A percentile compares a stretch with the other conserved stretches of the same genome.
Evolutionary conservation across 495 filamentous ascomycete genomes (phyloP).

Genomic region (Mycothermus thermophilus): DNA sequence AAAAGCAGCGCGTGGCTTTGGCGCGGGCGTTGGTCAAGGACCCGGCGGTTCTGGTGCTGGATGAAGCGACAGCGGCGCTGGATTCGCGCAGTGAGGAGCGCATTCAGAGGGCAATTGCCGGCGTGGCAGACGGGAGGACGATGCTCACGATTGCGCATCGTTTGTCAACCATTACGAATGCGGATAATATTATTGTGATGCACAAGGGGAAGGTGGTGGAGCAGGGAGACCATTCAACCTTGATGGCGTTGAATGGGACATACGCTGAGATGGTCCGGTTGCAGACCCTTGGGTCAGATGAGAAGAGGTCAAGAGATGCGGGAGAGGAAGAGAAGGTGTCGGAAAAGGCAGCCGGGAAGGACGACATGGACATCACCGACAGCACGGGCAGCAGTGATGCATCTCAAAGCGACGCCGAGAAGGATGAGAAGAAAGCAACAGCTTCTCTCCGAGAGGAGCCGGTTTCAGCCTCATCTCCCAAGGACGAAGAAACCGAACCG

Average conservation of each 20-base stretch:
- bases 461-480: neutral
- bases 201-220: slow-evolving; percentile 64
- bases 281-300: slow-evolving; percentile 33
- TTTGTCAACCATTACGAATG: slow-evolving; percentile 75
- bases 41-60: slow-evolving; percentile 74
- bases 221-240: slow-evolving; percentile 51
- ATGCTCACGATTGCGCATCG: slow-evolving; percentile 90
- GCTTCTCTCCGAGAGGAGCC: neutral
- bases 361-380: neutral
- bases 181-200: slow-evolving; percentile 89
- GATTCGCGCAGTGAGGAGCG: slow-evolving; percentile 89
- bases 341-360: neutral
- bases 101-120: slow-evolving; percentile 81
- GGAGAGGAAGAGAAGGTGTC: neutral
- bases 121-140: slow-evolving; percentile 66
- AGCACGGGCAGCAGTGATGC: no score
- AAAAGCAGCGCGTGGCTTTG: slow-evolving; percentile 50
- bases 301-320: slow-evolving; percentile 19
- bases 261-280: slow-evolving; percentile 37
- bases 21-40: slow-evolving; percentile 79
- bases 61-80: slow-evolving; percentile 83
- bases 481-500: slow-evolving; percentile 14
- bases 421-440: neutral
- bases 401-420: neutral
- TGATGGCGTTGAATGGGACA: slow-evolving; percentile 41